Evolutionary conservation across 1,139 yeast genomes (phyloP).

Genomic region (Hemisphaericaspora subhashii): DNA sequence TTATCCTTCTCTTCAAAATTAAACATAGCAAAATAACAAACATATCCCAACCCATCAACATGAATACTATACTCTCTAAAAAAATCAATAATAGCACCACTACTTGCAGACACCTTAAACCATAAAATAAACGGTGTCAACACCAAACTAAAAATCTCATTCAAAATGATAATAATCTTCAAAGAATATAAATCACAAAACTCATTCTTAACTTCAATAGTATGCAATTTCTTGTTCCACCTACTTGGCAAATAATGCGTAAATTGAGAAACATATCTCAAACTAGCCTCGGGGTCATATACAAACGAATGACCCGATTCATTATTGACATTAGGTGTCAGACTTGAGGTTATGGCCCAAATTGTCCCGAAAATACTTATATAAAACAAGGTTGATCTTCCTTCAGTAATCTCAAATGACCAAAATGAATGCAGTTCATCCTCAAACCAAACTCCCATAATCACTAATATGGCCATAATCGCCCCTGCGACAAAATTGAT

Average conservation of each 20-base stretch:
- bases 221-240: conserved; percentile 85
- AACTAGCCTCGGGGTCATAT: conserved; percentile 87
- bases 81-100: conserved; percentile 82
- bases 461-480: conserved; percentile 81
- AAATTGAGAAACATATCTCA: conserved; percentile 74
- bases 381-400: conserved; percentile 80
- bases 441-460: conserved; percentile 75
- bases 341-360: conserved; percentile 61
- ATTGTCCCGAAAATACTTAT: conserved; percentile 83
- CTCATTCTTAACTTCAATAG: conserved; percentile 78
- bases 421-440: conserved; percentile 79
- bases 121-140: conserved; percentile 86
- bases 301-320: conserved; percentile 29
- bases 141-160: conserved; percentile 78
- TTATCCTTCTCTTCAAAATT: conserved; percentile 65
- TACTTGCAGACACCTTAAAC: conserved; percentile 71
- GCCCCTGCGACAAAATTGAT: conserved; percentile 85
- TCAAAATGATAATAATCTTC: conserved; percentile 66
- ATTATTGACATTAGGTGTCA: conserved; percentile 36
- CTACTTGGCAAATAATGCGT: conserved; percentile 87
- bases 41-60: conserved; percentile 93
- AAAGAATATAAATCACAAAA: conserved; percentile 78
- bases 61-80: conserved; percentile 86
- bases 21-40: conserved; percentile 92
- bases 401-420: conserved; percentile 83